Conservation (phyloP, 176 grass and related monocot species). For the Typha latifolia region DNA sequence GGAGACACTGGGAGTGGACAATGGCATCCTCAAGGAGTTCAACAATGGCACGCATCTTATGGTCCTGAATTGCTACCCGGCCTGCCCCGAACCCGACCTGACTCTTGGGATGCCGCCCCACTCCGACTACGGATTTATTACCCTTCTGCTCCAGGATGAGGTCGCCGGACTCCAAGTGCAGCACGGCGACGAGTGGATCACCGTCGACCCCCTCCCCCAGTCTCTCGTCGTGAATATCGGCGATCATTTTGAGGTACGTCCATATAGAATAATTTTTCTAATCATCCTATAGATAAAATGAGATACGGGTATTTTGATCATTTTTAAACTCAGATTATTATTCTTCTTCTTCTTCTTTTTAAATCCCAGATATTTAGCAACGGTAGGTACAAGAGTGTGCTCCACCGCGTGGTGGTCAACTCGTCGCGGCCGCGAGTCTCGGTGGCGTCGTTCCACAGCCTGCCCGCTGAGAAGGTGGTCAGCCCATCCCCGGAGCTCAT, state of each 20-base stretch:
- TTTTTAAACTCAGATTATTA: too few species aligned
- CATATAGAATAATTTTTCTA: too few species aligned
- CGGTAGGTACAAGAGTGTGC: conserved; percentile 72
- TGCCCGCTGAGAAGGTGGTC: conserved; percentile 36
- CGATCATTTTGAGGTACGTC: conserved; percentile 81
- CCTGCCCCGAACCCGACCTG: conserved; percentile 69
- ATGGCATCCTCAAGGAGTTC: conserved; percentile 30
- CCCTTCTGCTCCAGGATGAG: conserved; percentile 63
- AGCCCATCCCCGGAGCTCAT: conserved; percentile 49
- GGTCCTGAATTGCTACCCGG: conserved; percentile 72
- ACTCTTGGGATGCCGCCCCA: conserved; percentile 94
- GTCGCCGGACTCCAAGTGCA: conserved; percentile 68
- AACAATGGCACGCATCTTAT: conserved; percentile 50
- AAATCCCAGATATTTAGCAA: conserved; percentile 85
- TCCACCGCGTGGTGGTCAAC: conserved; percentile 78
- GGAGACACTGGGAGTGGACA: conserved; percentile 35
- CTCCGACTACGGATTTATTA: conserved; percentile 88
- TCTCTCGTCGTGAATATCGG: conserved; percentile 83
- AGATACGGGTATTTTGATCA: too few species aligned
- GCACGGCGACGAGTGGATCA: conserved; percentile 45
- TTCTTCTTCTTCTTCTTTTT: too few species aligned
- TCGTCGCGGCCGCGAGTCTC: conserved; percentile 45
- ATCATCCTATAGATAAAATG: too few species aligned
- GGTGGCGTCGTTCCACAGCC: conserved; percentile 78
- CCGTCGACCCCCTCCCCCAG: conserved; percentile 43